A percentile compares a stretch with the other conserved stretches of the same genome.
These are phyloP conservation scores for Syzygium aromaticum DNA, from an alignment of 345 rosid species.

Conservation along the genomic window DNA sequence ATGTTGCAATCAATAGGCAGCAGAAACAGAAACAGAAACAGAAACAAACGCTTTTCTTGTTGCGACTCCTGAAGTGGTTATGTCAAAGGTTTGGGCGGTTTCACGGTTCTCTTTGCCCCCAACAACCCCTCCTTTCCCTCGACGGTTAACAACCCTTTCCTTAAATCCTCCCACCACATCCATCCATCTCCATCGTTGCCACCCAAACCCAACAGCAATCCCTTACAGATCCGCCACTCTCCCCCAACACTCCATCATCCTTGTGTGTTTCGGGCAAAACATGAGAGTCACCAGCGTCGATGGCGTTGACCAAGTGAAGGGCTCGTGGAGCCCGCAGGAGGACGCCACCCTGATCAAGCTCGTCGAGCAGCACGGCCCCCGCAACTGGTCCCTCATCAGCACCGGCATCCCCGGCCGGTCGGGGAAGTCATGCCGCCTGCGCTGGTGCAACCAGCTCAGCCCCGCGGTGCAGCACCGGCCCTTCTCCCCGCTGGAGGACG, in stretches of 20 bases:
- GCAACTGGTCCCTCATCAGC: constrained; percentile 67
- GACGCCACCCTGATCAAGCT: constrained; percentile 39
- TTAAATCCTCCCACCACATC: background rate
- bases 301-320: constrained; percentile 30
- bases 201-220: background rate
- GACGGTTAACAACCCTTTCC: constrained; percentile 12
- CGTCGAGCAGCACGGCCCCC: constrained; percentile 49
- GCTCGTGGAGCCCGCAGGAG: constrained; percentile 58
- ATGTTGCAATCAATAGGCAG: background rate
- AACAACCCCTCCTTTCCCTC: constrained; percentile 3
- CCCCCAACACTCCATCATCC: background rate
- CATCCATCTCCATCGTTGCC: background rate
- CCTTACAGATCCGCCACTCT: background rate
- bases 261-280: background rate
- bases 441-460: constrained; percentile 75
- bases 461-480: constrained; percentile 61
- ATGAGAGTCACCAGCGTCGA: background rate
- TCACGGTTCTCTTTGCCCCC: constrained; percentile 25
- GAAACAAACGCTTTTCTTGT: constrained; percentile 1
- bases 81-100: constrained; percentile 30
- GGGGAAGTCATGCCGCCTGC: constrained; percentile 57
- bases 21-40: background rate
- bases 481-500: constrained; percentile 49
- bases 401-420: constrained; percentile 49
- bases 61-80: constrained; percentile 4